These are phyloP conservation scores for Nicotiana obtusifolia DNA, from an alignment of 257 asterid genomes.

Conservation along the genomic window DNA sequence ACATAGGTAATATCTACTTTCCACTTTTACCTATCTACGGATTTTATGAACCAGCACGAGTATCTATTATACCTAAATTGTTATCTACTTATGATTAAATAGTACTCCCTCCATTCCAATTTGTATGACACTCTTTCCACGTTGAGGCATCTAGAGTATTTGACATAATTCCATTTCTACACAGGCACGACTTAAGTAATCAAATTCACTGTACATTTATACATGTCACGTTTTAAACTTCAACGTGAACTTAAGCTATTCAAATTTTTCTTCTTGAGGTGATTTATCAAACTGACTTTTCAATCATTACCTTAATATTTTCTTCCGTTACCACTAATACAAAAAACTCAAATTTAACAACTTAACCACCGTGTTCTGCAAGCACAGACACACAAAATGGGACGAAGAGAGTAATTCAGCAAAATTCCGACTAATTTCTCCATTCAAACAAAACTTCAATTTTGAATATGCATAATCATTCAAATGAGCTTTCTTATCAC, in stretches of 20 bases:
- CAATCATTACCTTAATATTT: not conserved
- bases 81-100: not conserved
- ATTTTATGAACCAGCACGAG: not conserved
- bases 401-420: not conserved
- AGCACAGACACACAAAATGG: not conserved
- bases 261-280: not conserved
- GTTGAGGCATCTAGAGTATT: not conserved
- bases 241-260: not conserved
- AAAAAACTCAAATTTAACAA: not conserved
- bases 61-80: not conserved
- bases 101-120: not conserved
- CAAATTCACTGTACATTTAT: not conserved
- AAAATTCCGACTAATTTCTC: not conserved
- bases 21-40: not conserved
- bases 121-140: not conserved
- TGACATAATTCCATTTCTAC: not conserved
- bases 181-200: not conserved
- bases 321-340: not conserved
- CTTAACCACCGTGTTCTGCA: not conserved
- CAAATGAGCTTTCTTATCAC: too few relatives aligned
- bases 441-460: not conserved
- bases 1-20: not conserved
- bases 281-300: not conserved
- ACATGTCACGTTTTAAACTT: not conserved
- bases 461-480: not conserved